phyloP scores from a whole-genome alignment of 1,139 yeast species.

The Arxiozyma bovina region DNA sequence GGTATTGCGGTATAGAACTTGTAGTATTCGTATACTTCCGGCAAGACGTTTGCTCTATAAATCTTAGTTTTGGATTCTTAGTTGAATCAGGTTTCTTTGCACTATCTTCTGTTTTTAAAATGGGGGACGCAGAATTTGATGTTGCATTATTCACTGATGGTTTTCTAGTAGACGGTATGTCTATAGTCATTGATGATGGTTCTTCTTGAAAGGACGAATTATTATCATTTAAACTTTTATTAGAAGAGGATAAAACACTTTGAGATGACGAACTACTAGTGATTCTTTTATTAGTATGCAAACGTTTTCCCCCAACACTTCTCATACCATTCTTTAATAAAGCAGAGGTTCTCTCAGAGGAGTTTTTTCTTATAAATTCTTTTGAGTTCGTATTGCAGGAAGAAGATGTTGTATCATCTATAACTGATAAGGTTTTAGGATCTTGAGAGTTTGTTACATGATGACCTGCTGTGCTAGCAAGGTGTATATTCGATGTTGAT shows the following conservation, averaged over 20 bases:
- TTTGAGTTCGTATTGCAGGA: background rate
- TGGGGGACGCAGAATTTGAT: too few species aligned
- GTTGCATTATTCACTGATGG: background rate
- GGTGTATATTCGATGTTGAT: background rate
- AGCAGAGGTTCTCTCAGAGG: conserved; percentile 28
- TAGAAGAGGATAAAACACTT: conserved; percentile 3
- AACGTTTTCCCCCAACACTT: conserved; percentile 8
- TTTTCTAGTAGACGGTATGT: background rate
- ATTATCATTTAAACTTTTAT: background rate
- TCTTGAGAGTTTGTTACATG: background rate
- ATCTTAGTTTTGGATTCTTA: too few species aligned
- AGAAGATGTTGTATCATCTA: conserved; percentile 14
- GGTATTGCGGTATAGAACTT: too few species aligned
- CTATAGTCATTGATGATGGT: background rate
- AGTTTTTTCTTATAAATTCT: conserved; percentile 6
- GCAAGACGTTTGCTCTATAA: too few species aligned
- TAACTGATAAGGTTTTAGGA: conserved; percentile 1
- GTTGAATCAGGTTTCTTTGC: too few species aligned
- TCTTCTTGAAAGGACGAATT: background rate
- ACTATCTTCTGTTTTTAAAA: too few species aligned
- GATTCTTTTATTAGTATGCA: conserved; percentile 9
- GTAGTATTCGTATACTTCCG: too few species aligned
- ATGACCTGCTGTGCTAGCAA: background rate
- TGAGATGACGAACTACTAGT: conserved; percentile 12
- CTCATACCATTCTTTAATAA: conserved; percentile 25